Conservation (phyloP, 2,329 filamentous ascomycete genomes). For the Fusarium cyanostomum region DNA sequence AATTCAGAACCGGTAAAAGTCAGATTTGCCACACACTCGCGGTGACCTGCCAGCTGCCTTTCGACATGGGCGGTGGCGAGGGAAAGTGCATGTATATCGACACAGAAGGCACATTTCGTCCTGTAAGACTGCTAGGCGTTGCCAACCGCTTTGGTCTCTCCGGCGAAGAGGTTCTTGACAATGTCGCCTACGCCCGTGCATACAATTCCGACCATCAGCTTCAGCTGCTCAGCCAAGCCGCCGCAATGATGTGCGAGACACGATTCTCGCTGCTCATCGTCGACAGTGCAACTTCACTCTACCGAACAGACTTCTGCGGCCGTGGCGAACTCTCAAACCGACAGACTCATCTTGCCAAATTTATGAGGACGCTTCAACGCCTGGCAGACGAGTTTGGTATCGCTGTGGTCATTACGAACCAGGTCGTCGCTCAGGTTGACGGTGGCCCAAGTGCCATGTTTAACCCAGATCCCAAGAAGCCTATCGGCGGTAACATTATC, state of each 20-base stretch:
- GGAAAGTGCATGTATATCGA: conserved; percentile 99
- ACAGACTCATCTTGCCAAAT: conserved; percentile 88
- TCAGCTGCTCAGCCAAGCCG: conserved; percentile 91
- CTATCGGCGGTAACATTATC: conserved; percentile 98
- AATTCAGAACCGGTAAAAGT: conserved; percentile 97
- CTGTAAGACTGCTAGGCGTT: conserved; percentile 88
- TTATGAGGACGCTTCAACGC: conserved; percentile 84
- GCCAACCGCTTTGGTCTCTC: conserved; percentile 94
- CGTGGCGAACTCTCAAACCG: conserved; percentile 94
- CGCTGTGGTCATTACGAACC: conserved; percentile 97
- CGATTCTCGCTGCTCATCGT: conserved; percentile 95
- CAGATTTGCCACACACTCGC: conserved; percentile 99
- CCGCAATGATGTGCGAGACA: conserved; percentile 99
- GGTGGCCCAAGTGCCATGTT: conserved; percentile 98
- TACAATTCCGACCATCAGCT: conserved; percentile 99
- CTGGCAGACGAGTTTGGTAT: conserved; percentile 90
- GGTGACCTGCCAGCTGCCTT: conserved; percentile 95
- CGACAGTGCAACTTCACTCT: conserved; percentile 93
- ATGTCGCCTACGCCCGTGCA: conserved; percentile 95
- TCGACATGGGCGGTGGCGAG: conserved; percentile 98
- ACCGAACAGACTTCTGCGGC: conserved; percentile 96
- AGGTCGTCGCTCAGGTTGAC: conserved; percentile 98
- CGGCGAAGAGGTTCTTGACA: conserved; percentile 97
- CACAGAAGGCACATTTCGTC: conserved; percentile 96
- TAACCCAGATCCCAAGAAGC: conserved; percentile 99